phyloP scores from a whole-genome alignment of 2,329 filamentous ascomycete genomes.

The Falciphora oryzae region DNA sequence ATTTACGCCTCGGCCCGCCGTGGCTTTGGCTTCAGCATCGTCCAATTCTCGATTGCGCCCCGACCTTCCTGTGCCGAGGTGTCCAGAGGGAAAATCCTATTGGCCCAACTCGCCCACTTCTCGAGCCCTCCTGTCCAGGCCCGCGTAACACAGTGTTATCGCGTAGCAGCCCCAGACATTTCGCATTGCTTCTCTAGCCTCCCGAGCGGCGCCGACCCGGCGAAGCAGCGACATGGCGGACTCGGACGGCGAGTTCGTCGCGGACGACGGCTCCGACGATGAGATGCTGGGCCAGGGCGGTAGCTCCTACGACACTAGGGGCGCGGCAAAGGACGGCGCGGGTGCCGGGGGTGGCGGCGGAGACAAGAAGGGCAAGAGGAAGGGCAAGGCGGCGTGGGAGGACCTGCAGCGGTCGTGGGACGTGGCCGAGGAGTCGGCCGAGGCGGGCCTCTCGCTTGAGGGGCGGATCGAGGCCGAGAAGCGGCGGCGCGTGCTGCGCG shows the following conservation, averaged over 20 bases:
- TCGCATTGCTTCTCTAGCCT: background rate
- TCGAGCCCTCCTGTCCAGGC: background rate
- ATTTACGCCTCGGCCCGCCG: background rate
- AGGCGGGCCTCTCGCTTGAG: constrained; percentile 72
- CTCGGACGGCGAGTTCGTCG: constrained; percentile 66
- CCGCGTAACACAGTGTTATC: background rate
- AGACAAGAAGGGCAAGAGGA: constrained; percentile 18
- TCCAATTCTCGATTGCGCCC: background rate
- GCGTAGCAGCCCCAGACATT: background rate
- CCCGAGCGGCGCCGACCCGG: background rate
- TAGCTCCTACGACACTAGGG: constrained; percentile 2
- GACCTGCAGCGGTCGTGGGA: constrained; percentile 66
- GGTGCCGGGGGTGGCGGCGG: constrained; percentile 22
- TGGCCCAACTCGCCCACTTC: background rate
- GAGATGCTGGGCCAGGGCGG: constrained; percentile 7
- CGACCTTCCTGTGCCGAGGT: background rate
- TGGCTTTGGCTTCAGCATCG: background rate
- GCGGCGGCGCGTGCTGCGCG: constrained; percentile 72
- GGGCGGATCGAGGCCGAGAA: constrained; percentile 77
- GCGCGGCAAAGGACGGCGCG: constrained; percentile 16
- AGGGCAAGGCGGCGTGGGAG: constrained; percentile 55
- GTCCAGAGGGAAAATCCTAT: background rate
- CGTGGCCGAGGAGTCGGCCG: constrained; percentile 68
- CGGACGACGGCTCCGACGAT: constrained; percentile 58
- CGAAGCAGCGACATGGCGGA: constrained; percentile 51